phyloP scores from a whole-genome alignment of 2,329 filamentous ascomycete species.

The Calonectria multiphialidica region DNA sequence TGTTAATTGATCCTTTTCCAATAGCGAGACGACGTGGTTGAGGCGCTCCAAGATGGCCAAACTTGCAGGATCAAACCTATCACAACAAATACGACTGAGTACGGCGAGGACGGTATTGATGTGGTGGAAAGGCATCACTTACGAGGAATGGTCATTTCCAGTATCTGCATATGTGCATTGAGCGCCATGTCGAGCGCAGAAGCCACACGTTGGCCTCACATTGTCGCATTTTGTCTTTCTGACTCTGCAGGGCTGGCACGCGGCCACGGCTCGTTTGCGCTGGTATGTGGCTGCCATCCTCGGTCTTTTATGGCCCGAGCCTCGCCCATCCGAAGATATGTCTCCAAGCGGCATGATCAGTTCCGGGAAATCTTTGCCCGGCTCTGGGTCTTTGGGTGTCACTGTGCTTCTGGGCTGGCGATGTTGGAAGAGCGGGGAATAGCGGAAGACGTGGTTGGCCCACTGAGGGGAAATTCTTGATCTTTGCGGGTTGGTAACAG shows the following conservation, averaged over 20 bases:
- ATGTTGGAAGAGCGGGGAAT: background rate
- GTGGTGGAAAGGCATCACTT: background rate
- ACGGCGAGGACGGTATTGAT: background rate
- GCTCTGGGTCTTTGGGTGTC: background rate
- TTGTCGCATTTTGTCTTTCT: conserved; percentile 32
- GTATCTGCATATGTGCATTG: conserved; percentile 23
- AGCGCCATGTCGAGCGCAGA: conserved; percentile 21
- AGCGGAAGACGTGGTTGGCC: background rate
- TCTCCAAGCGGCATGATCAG: background rate
- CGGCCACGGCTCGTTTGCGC: conserved; percentile 25
- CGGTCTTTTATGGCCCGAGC: conserved; percentile 12
- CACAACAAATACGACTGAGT: background rate
- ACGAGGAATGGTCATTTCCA: conserved; percentile 25
- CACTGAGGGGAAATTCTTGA: no score
- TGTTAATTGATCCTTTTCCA: background rate
- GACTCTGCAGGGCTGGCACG: conserved; percentile 23
- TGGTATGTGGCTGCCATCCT: conserved; percentile 22
- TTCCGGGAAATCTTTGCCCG: background rate
- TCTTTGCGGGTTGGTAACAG: no score
- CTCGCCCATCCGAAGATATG: background rate
- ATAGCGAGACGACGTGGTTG: conserved; percentile 19
- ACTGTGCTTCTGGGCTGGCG: background rate
- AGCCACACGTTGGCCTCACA: conserved; percentile 21
- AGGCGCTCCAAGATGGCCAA: conserved; percentile 24
- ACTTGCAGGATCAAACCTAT: conserved; percentile 23